Conservation (phyloP, 2,329 filamentous ascomycete species). For the Immersiporthe knoxdaviesiana region DNA sequence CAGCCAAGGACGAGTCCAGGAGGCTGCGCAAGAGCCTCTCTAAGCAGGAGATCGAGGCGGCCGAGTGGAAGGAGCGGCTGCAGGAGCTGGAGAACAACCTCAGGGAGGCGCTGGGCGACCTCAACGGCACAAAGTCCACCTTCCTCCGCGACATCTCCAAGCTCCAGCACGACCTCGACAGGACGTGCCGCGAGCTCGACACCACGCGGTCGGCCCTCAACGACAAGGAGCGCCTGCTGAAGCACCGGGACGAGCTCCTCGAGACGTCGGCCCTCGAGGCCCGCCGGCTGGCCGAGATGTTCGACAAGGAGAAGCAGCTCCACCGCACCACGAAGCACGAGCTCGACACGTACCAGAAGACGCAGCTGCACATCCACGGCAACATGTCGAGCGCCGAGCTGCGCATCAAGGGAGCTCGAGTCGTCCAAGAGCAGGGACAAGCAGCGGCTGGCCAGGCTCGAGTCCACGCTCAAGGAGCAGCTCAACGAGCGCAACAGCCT, state of each 20-base stretch:
- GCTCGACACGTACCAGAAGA: constrained; percentile 86
- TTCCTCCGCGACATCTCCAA: constrained; percentile 75
- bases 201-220: constrained; percentile 73
- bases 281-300: constrained; percentile 79
- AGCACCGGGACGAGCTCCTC: constrained; percentile 84
- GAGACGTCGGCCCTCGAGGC: constrained; percentile 88
- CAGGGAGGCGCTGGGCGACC: constrained; percentile 82
- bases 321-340: constrained; percentile 86
- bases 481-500: constrained; percentile 87
- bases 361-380: constrained; percentile 82
- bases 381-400: constrained; percentile 85
- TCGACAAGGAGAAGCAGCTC: constrained; percentile 86
- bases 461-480: constrained; percentile 83
- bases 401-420: constrained; percentile 84
- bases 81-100: constrained; percentile 89
- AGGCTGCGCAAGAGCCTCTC: constrained; percentile 81
- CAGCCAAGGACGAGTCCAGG: constrained; percentile 83
- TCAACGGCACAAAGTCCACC: constrained; percentile 82
- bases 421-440: constrained; percentile 76
- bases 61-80: constrained; percentile 87
- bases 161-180: constrained; percentile 84
- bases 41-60: constrained; percentile 83
- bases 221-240: constrained; percentile 91
- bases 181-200: constrained; percentile 81
- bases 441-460: constrained; percentile 73